Evolutionary conservation across 2,329 filamentous ascomycete species (phyloP), one percentile per base, ranked within the genome.

Genomic region (Trichophyton benhamiae): DNA sequence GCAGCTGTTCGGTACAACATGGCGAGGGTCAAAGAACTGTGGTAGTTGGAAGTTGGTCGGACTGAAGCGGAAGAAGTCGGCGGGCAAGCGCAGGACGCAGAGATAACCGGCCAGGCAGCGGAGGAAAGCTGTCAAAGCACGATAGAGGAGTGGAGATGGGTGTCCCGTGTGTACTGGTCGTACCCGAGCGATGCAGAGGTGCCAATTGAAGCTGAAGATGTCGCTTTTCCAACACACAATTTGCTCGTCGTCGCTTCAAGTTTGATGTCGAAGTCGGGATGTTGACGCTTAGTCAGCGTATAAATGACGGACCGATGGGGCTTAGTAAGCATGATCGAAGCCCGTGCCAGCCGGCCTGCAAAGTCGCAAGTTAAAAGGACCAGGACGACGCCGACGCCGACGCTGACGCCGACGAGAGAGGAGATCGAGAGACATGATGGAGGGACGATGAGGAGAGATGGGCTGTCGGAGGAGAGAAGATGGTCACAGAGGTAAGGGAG

Each of bases 1-100:
- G 73, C 74, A 64, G 73, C 69, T 67, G 72, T 74, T 70, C 77
- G 75, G 71, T 72, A 75, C 60, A 79, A 67, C 77, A 79, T 79
- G 68, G 70, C 74, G 66, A 71, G 68, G 61, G 33, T 38, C 33
- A 9, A 38, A n/a, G 66, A 61, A 60, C 65, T 64, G 68, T 68
- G 69, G 33, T 38, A 36, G 52, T 30, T 55, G 27, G 20, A 55
- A 27, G 46, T 55, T n/a, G 49, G 46, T 38, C 27, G 49, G 52
- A 15, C 5, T 36, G 46, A 20, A 27, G 6, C 52, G 52, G 52
- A 27, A 36, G 22, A 33, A 27, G 48, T 22, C 22, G 22, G 48
- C 9, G 15, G 48, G 22, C 22, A 7, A 46, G 44, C 44, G 44
- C 9, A 15, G 17, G 11, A 53, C 27, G 15, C 25, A 27, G 52